These are phyloP conservation scores for Phaeoacremonium minimum DNA, from an alignment of 2,329 filamentous ascomycete species.

Conservation along the genomic window DNA sequence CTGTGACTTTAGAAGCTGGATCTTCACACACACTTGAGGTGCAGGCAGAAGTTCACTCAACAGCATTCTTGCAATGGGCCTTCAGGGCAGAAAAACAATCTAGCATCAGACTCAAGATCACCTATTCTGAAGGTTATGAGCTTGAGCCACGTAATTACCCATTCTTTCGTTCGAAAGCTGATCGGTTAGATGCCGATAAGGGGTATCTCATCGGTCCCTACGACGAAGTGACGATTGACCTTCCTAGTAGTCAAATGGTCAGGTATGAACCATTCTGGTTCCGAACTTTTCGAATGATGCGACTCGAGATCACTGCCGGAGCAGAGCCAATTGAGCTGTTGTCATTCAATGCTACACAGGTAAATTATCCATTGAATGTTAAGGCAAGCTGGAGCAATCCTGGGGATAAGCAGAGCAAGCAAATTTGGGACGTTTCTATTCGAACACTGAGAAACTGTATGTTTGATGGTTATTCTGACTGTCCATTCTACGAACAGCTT, in stretches of 20 bases:
- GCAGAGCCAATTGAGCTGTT: conserved; percentile 15
- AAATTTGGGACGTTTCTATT: conserved; percentile 20
- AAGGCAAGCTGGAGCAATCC: conserved; percentile 17
- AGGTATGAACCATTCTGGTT: conserved; percentile 34
- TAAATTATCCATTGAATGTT: conserved; percentile 29
- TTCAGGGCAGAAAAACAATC: conserved; percentile 6
- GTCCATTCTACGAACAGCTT: conserved; percentile 28
- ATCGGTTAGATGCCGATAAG: conserved; percentile 24
- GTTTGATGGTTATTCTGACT: conserved; percentile 27
- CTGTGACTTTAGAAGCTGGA: conserved; percentile 7
- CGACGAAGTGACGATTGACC: conserved; percentile 24
- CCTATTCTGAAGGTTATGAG: conserved; percentile 28
- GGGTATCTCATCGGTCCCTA: conserved; percentile 29
- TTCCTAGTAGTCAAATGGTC: conserved; percentile 5
- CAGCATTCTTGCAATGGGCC: conserved; percentile 17
- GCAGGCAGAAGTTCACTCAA: conserved; percentile 19
- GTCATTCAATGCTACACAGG: conserved; percentile 20
- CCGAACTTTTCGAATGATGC: conserved; percentile 29
- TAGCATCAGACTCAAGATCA: conserved; percentile 13
- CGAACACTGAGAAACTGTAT: conserved; percentile 27
- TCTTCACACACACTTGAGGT: conserved; percentile 17
- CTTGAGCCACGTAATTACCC: conserved; percentile 27
- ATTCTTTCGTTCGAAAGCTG: conserved; percentile 29
- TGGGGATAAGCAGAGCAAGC: conserved; percentile 7
- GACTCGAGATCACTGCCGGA: conserved; percentile 20